These are phyloP conservation scores for Rhizopus sp. DNA, from an alignment of 371 early-diverging fungal species.

Conservation along the genomic window DNA sequence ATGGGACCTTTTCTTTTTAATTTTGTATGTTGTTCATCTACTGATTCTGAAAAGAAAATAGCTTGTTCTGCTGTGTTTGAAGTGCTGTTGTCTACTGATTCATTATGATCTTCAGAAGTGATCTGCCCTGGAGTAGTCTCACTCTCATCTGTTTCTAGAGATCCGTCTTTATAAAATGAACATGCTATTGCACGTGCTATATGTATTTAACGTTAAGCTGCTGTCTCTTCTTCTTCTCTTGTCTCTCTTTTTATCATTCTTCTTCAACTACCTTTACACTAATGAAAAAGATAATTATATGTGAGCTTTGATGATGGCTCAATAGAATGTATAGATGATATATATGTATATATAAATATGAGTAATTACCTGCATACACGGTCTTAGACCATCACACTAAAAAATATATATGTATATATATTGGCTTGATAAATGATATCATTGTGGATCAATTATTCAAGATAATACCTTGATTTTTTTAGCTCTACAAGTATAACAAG, in stretches of 20 bases:
- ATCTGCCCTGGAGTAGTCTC: not conserved
- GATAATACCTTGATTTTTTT: constrained; percentile 50
- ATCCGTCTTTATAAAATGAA: constrained; percentile 32
- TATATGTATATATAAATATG: not conserved
- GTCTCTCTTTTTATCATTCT: constrained; percentile 1
- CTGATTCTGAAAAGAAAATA: constrained; percentile 19
- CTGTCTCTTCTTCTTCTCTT: constrained; percentile 1
- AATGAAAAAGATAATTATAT: not conserved
- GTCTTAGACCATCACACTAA: constrained; percentile 32
- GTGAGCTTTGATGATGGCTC: not conserved
- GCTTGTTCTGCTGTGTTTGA: not conserved
- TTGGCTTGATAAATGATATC: too few relatives aligned
- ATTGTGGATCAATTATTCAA: too few relatives aligned
- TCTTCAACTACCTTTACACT: constrained; percentile 32
- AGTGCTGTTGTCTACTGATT: constrained; percentile 4
- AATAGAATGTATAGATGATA: not conserved
- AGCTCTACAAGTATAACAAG: constrained; percentile 49
- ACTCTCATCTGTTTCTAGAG: constrained; percentile 16
- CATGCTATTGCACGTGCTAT: constrained; percentile 9
- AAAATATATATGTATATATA: not conserved
- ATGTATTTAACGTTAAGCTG: not conserved
- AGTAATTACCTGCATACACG: constrained; percentile 34
- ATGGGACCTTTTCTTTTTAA: constrained; percentile 23
- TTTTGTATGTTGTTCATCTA: constrained; percentile 17
- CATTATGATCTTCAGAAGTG: not conserved